Conservation (phyloP, 73 alveolate species). For the Uronychia binucleata region DNA sequence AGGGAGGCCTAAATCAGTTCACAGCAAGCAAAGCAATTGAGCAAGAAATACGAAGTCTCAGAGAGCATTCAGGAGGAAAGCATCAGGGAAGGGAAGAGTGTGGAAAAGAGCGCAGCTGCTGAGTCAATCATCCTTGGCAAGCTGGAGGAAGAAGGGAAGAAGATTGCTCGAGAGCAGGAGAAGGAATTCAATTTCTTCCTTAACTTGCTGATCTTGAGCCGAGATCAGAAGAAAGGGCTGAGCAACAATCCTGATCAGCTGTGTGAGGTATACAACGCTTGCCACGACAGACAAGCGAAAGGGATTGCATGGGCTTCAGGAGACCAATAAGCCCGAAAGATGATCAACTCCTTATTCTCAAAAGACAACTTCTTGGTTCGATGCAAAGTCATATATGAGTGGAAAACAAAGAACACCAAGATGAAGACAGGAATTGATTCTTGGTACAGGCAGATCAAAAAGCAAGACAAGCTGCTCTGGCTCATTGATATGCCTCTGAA, state of each 20-base stretch:
- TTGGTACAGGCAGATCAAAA: slow-evolving; percentile 5
- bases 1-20: not conserved
- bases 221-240: slow-evolving; percentile 20
- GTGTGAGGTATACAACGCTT: slow-evolving; percentile 1
- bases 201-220: slow-evolving; percentile 2
- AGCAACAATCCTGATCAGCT: slow-evolving; percentile 49
- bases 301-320: slow-evolving; percentile 8
- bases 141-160: slow-evolving; percentile 31
- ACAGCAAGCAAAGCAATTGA: not conserved
- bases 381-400: not conserved
- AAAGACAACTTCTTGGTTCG: slow-evolving; percentile 9
- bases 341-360: slow-evolving; percentile 17
- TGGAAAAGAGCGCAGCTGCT: slow-evolving; percentile 15
- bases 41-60: not conserved
- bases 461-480: slow-evolving; percentile 14
- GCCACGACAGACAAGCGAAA: not conserved
- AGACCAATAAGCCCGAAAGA: slow-evolving; percentile 10
- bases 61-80: slow-evolving; percentile 34
- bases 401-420: slow-evolving; percentile 2
- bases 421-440: slow-evolving; percentile 9
- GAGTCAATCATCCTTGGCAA: not conserved
- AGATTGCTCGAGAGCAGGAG: slow-evolving; percentile 2
- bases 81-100: slow-evolving; percentile 9
- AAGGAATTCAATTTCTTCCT: slow-evolving; percentile 10
- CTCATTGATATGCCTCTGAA: slow-evolving; percentile 12